A percentile compares a stretch with the other conserved stretches of the same genome.
Conservation (phyloP, 1,284 basidiomycete species). For the Pascua sp. region DNA sequence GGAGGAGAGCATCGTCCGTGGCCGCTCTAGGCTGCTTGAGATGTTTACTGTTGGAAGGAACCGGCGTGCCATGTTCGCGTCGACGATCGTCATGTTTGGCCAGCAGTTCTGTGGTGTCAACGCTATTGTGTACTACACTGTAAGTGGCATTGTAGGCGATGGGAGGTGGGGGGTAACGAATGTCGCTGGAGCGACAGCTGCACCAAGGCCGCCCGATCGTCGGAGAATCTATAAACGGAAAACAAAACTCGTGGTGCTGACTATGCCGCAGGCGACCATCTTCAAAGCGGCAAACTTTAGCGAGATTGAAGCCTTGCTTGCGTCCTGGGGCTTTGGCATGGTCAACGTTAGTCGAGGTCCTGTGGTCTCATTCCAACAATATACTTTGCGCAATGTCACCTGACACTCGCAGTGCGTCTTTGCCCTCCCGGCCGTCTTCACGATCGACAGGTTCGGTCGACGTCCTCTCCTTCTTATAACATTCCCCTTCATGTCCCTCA, state of each 20-base stretch:
- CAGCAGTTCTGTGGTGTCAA: constrained; percentile 42
- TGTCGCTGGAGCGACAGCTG: not conserved
- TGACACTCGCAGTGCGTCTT: constrained; percentile 7
- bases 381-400: not conserved
- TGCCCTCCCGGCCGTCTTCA: constrained; percentile 28
- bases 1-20: constrained; percentile 4
- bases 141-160: not conserved
- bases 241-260: constrained; percentile 38
- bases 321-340: constrained; percentile 62
- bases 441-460: constrained; percentile 57
- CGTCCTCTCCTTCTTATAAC: constrained; percentile 64
- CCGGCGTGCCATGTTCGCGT: constrained; percentile 67
- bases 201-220: constrained; percentile 48
- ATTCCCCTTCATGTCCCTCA: constrained; percentile 52
- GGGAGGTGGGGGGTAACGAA: no score
- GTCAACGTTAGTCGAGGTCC: constrained; percentile 18
- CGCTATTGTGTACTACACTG: constrained; percentile 15
- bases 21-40: constrained; percentile 16
- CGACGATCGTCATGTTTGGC: constrained; percentile 67
- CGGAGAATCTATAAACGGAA: no score
- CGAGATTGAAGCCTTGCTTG: constrained; percentile 51
- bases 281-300: constrained; percentile 57
- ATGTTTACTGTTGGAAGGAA: constrained; percentile 52
- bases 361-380: no score
- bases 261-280: constrained; percentile 57